Percentiles rank a stretch among this genome's conserved stretches.
phyloP scores from a whole-genome alignment of 371 early-diverging fungal genomes.

The Mucor circinelloides region DNA sequence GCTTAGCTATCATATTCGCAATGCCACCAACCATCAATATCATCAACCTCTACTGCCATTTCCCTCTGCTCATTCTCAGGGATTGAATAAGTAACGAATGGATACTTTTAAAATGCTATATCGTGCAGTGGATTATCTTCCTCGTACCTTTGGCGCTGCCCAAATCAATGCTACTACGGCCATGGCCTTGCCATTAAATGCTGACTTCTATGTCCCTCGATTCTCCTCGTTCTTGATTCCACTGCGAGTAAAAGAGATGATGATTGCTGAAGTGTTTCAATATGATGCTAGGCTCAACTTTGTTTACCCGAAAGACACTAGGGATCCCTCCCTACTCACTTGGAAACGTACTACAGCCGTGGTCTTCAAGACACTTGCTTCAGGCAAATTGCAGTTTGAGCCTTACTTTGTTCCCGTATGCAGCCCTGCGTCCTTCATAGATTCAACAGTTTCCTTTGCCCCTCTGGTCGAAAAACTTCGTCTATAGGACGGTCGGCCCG shows the following conservation, averaged over 20 bases:
- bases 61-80: too few relatives aligned
- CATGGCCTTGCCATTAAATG: background rate
- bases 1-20: too few relatives aligned
- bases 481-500: background rate
- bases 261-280: background rate
- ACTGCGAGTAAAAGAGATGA: background rate
- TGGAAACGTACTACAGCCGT: background rate
- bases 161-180: background rate
- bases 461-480: background rate
- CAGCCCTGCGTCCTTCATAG: background rate
- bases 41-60: background rate
- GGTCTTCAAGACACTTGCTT: background rate
- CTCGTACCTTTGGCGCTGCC: background rate
- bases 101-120: background rate
- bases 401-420: background rate
- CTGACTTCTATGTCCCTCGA: background rate
- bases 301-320: background rate
- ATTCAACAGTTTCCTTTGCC: background rate
- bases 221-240: background rate
- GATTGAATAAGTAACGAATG: too few relatives aligned
- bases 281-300: background rate
- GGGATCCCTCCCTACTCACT: background rate
- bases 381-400: background rate
- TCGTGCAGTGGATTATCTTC: background rate
- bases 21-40: background rate